Conservation (phyloP, 2,329 filamentous ascomycete genomes). For the Bretziella fagacearum region DNA sequence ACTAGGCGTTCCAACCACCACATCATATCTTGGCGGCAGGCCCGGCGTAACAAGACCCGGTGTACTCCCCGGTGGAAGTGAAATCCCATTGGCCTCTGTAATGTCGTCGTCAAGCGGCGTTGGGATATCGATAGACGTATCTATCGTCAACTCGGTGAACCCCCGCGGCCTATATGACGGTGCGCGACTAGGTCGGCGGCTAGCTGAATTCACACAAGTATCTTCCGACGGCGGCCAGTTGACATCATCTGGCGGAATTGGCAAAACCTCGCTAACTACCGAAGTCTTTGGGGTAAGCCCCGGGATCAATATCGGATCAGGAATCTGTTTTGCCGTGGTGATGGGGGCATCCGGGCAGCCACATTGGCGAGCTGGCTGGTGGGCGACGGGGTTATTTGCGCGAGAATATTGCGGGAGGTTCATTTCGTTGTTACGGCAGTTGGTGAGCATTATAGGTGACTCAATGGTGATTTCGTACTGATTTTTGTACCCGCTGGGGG, state of each 20-base stretch:
- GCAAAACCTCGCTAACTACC: background rate
- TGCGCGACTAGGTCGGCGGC: slow-evolving; percentile 43
- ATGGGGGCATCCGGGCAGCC: slow-evolving; percentile 34
- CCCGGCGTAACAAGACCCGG: slow-evolving; percentile 52
- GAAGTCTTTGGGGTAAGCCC: slow-evolving; percentile 6
- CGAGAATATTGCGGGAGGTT: slow-evolving; percentile 61
- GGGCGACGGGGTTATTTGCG: slow-evolving; percentile 31
- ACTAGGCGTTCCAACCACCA: slow-evolving; percentile 52
- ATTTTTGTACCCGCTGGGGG: slow-evolving; percentile 53
- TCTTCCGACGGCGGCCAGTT: background rate
- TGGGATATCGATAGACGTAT: slow-evolving; percentile 16
- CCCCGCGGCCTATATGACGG: slow-evolving; percentile 80
- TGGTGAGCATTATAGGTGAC: slow-evolving; percentile 83
- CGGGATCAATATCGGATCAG: background rate
- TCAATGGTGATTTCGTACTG: slow-evolving; percentile 96
- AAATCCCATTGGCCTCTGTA: slow-evolving; percentile 24
- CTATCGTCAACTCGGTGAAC: slow-evolving; percentile 45
- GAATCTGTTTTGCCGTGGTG: background rate
- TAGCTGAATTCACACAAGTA: background rate
- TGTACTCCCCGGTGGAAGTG: slow-evolving; percentile 74
- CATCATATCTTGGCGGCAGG: slow-evolving; percentile 59
- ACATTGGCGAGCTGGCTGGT: slow-evolving; percentile 30
- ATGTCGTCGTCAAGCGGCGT: slow-evolving; percentile 22
- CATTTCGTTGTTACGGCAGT: slow-evolving; percentile 86
- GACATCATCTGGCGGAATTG: background rate